phyloP scores from a whole-genome alignment of 140 eudicot species.

The Anethum foeniculum region DNA sequence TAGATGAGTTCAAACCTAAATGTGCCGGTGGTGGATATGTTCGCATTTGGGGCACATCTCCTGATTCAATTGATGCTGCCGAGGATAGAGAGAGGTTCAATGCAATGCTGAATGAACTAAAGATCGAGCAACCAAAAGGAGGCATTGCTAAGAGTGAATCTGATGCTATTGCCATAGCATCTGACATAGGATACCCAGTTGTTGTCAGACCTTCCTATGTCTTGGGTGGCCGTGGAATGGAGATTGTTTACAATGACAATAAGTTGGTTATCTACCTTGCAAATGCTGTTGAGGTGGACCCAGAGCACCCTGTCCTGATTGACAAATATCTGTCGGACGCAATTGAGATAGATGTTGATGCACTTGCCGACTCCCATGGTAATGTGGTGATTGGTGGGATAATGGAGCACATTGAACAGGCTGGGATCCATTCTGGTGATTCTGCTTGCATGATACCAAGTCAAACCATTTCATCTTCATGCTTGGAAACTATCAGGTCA shows the following conservation, averaged over 20 bases:
- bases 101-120: conserved; percentile 63
- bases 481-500: conserved; percentile 67
- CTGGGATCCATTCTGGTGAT: conserved; percentile 95
- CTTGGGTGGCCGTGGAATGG: conserved; percentile 96
- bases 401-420: conserved; percentile 98
- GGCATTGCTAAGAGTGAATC: conserved; percentile 92
- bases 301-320: conserved; percentile 83
- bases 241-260: conserved; percentile 84
- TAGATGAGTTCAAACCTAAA: conserved; percentile 56
- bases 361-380: conserved; percentile 81
- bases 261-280: conserved; percentile 64
- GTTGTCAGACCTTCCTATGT: conserved; percentile 96
- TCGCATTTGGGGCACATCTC: conserved; percentile 94
- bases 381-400: conserved; percentile 97
- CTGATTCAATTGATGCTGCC: conserved; percentile 94
- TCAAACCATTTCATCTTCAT: conserved; percentile 45
- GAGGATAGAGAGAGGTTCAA: conserved; percentile 94
- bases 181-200: conserved; percentile 83
- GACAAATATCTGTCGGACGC: conserved; percentile 83
- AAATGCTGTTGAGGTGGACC: conserved; percentile 87
- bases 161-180: conserved; percentile 81
- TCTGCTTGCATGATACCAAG: conserved; percentile 94
- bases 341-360: conserved; percentile 79
- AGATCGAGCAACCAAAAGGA: conserved; percentile 88
- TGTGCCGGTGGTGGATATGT: conserved; percentile 67